Evolutionary conservation across 2,329 filamentous ascomycete genomes (phyloP).

Genomic region (Nigrograna mackinnonii): DNA sequence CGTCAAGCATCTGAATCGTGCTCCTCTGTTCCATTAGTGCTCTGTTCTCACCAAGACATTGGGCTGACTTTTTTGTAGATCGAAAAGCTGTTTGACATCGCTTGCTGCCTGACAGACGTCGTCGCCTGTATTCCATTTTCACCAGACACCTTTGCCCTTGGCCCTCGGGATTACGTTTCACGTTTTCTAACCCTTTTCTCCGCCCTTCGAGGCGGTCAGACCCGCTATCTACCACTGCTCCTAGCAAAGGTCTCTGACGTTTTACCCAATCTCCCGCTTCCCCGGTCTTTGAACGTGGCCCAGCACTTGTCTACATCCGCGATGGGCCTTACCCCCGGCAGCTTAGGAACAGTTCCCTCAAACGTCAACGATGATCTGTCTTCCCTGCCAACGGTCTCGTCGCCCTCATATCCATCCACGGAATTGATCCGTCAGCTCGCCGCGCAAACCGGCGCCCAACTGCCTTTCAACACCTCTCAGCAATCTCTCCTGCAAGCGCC

Average conservation of each 20-base stretch:
- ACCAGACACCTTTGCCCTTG: constrained; percentile 55
- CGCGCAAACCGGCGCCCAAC: constrained; percentile 37
- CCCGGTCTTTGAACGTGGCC: constrained; percentile 35
- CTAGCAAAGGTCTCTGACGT: constrained; percentile 76
- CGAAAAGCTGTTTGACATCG: constrained; percentile 79
- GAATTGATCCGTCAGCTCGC: constrained; percentile 39
- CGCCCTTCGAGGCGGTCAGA: constrained; percentile 72
- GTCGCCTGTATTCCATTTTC: constrained; percentile 66
- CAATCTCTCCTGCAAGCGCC: constrained; percentile 33
- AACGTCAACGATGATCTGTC: constrained; percentile 33
- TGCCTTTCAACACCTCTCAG: constrained; percentile 35
- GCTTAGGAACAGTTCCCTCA: constrained; percentile 30
- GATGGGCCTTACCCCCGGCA: constrained; percentile 26
- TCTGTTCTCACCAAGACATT: constrained; percentile 7
- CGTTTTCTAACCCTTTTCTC: constrained; percentile 69
- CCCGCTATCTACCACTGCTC: constrained; percentile 76
- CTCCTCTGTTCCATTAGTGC: constrained; percentile 1
- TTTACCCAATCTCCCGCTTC: constrained; percentile 55
- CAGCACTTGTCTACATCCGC: constrained; percentile 28
- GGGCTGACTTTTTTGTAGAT: constrained; percentile 54
- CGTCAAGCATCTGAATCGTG: constrained; percentile 10
- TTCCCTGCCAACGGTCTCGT: constrained; percentile 24
- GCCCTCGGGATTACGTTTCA: constrained; percentile 73
- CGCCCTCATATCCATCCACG: constrained; percentile 34
- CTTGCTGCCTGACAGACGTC: constrained; percentile 73